Percentiles rank a stretch among this genome's conserved stretches.
Evolutionary conservation across 495 filamentous ascomycete species (phyloP).

Genomic region (Massariosphaeria phaeospora): DNA sequence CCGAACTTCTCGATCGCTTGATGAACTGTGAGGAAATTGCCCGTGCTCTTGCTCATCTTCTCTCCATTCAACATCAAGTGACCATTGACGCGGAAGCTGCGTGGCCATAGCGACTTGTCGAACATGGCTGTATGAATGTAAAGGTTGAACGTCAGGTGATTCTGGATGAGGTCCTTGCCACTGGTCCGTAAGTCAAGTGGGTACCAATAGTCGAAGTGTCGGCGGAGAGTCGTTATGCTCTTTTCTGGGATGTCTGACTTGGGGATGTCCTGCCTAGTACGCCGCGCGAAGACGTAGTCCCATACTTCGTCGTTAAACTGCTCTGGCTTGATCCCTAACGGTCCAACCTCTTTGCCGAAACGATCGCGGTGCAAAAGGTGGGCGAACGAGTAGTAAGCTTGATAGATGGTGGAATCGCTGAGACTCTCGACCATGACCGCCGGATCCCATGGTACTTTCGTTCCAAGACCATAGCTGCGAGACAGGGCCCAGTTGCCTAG

Average conservation of each 20-base stretch:
- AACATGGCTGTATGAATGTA: constrained; percentile 94
- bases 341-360: constrained; percentile 68
- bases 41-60: constrained; percentile 94
- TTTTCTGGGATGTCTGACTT: constrained; percentile 66
- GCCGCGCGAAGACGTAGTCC: constrained; percentile 83
- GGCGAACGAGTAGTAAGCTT: constrained; percentile 93
- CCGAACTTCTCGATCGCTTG: constrained; percentile 88
- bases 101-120: constrained; percentile 78
- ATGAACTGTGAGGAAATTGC: constrained; percentile 91
- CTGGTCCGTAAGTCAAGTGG: constrained; percentile 80
- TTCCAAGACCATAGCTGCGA: constrained; percentile 84
- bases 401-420: constrained; percentile 89
- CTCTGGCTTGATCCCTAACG: constrained; percentile 62
- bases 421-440: constrained; percentile 85
- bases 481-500: constrained; percentile 94
- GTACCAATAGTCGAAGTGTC: constrained; percentile 97
- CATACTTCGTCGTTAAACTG: constrained; percentile 96
- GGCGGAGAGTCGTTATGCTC: constrained; percentile 67
- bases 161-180: constrained; percentile 44
- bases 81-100: constrained; percentile 77
- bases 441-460: constrained; percentile 90
- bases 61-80: constrained; percentile 91
- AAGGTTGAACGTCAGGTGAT: constrained; percentile 90
- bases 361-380: constrained; percentile 80
- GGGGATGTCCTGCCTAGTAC: constrained; percentile 45